Evolutionary conservation across 129 eudicot species (phyloP).

Genomic region (Lactuca saligna): DNA sequence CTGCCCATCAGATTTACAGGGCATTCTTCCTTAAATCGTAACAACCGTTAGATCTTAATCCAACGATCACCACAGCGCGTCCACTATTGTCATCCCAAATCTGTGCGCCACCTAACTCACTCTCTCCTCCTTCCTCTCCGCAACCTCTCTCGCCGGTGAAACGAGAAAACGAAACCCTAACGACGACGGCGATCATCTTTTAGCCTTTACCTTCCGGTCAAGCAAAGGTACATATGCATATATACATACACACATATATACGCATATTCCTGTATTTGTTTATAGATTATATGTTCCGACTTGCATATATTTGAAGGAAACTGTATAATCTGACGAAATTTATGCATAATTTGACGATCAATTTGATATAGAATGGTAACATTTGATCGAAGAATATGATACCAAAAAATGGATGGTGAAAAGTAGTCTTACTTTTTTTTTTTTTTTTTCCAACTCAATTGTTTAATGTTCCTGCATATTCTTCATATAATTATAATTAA

Average conservation of each 20-base stretch:
- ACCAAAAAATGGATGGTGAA: constrained; percentile 5
- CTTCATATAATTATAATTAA: background rate
- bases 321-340: constrained; percentile 7
- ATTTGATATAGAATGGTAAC: constrained; percentile 8
- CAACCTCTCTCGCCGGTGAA: constrained; percentile 34
- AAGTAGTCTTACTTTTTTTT: background rate
- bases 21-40: constrained; percentile 6
- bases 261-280: constrained; percentile 8
- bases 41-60: constrained; percentile 37
- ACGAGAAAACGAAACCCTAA: constrained; percentile 27
- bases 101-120: constrained; percentile 35
- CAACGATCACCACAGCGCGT: constrained; percentile 28
- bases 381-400: constrained; percentile 15
- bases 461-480: background rate
- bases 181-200: constrained; percentile 28
- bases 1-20: background rate
- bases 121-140: constrained; percentile 15
- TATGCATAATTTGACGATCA: constrained; percentile 12
- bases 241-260: background rate
- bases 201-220: background rate
- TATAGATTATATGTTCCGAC: constrained; percentile 7
- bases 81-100: constrained; percentile 27
- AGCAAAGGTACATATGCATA: constrained; percentile 16
- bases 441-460: background rate
- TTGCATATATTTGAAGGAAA: constrained; percentile 19